phyloP scores from a whole-genome alignment of 2,329 filamentous ascomycete species.

The Juglanconis sp. region DNA sequence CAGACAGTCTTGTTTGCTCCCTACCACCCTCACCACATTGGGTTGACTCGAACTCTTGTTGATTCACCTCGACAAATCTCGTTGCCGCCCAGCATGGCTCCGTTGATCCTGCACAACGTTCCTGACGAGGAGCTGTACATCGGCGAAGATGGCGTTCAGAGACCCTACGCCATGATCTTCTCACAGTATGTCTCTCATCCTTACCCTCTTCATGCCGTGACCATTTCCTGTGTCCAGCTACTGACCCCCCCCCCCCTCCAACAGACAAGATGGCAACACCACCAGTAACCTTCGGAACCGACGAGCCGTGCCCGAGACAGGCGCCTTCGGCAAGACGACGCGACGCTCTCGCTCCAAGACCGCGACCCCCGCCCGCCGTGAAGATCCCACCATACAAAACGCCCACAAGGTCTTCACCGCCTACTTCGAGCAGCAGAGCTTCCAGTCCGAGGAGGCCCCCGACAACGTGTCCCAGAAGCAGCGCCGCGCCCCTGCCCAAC shows the following conservation, averaged over 20 bases:
- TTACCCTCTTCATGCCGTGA: slow-evolving; percentile 9
- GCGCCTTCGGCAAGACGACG: slow-evolving; percentile 66
- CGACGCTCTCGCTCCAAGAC: slow-evolving; percentile 61
- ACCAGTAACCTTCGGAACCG: slow-evolving; percentile 46
- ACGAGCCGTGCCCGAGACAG: slow-evolving; percentile 56
- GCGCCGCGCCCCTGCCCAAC: slow-evolving; percentile 5
- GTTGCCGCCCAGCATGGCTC: slow-evolving; percentile 46
- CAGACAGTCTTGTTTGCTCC: neutral
- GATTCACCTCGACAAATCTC: neutral
- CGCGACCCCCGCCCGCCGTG: slow-evolving; percentile 54
- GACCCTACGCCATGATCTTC: slow-evolving; percentile 65
- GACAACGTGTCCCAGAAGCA: slow-evolving; percentile 15
- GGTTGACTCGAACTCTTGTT: neutral
- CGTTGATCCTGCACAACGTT: slow-evolving; percentile 66
- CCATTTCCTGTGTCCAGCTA: neutral
- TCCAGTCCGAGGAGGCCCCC: slow-evolving; percentile 29
- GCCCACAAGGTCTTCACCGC: slow-evolving; percentile 61
- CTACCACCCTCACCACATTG: neutral
- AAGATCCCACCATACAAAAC: slow-evolving; percentile 60
- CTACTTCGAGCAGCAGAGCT: slow-evolving; percentile 49
- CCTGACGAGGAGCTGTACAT: slow-evolving; percentile 66
- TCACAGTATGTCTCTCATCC: slow-evolving; percentile 45
- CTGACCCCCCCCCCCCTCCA: slow-evolving; percentile 2
- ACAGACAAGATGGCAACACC: slow-evolving; percentile 51
- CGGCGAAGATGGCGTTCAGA: slow-evolving; percentile 61